Base-by-base conservation (phyloP, 768 basidiomycete genomes). In the Sutorius australiensis region DNA sequence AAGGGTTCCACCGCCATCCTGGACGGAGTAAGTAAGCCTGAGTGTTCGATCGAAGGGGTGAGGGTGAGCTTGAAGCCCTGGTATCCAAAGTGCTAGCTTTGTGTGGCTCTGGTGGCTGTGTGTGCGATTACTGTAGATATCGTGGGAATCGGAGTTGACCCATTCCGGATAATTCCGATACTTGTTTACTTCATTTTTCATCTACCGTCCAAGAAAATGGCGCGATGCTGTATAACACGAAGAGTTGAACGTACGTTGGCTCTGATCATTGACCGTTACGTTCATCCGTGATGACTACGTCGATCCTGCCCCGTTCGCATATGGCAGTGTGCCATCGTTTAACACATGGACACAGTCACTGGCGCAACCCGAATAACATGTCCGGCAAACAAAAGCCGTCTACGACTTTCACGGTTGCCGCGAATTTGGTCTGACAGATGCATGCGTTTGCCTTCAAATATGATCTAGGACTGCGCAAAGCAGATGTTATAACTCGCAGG, bases 1-100 rank as follows among this genome's bases (percentile, higher is more conserved):
- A 92, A 77, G 21, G 81, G 80, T 73, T 88, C 85, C 42, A 83
- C 75, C 48, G 83, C 80, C 89, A 90, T 92, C 58, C 55, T 69
- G 42, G 40, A 61, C 40, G 31, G 45, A 45, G 30, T n/a, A 45
- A 56, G 44, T 28, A 55, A 62, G 50, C 61, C 56, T 58, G 48
- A 11, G 45, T 13, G 32, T 7, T 50, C 32, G 48, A 49, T 50
- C 30, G 50, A 50, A 49, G 32, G 51, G 59, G 40, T 42, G 60
- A 51, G 17, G n/a, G 48, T 24, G 40, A 43, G 47, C 44, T 46
- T 42, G 41, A 44, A 48, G 32, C 49, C n/a, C 2, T n/a, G 11
- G 13, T 19, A 37, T 31, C 9, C 3, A 2, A 19, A 10, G 38
- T 11, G 47, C 49, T 10, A 33, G n/a, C 3, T 9, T 9, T 6